Conservation (phyloP, 2,329 filamentous ascomycete genomes). For the Sphaerulina musiva region DNA sequence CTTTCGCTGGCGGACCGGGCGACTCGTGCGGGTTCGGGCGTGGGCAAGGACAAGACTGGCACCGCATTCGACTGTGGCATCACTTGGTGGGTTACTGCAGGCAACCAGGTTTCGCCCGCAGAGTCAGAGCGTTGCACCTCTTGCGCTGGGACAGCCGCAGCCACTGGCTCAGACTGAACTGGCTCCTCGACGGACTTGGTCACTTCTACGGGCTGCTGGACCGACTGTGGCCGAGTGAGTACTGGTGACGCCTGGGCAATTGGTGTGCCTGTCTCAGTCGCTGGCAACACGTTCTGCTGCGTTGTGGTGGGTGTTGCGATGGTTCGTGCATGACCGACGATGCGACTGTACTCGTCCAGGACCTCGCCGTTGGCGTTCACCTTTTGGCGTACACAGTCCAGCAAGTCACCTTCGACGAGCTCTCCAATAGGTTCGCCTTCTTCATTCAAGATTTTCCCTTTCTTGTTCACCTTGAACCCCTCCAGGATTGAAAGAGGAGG, state of each 20-base stretch:
- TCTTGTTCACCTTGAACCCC: constrained; percentile 51
- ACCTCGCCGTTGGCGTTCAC: constrained; percentile 44
- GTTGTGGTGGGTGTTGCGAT: neutral
- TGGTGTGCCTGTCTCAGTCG: neutral
- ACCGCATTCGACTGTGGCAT: neutral
- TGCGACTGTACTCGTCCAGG: constrained; percentile 42
- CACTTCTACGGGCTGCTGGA: neutral
- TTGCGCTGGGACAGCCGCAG: neutral
- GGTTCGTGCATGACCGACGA: constrained; percentile 36
- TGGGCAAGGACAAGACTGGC: neutral
- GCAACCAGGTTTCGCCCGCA: neutral
- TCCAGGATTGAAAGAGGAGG: constrained; percentile 41
- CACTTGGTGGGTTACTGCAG: neutral
- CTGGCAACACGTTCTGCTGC: neutral
- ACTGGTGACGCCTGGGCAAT: too few relatives aligned
- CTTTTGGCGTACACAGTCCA: constrained; percentile 42
- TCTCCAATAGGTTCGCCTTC: constrained; percentile 46
- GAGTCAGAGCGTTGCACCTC: neutral
- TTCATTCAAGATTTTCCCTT: constrained; percentile 44
- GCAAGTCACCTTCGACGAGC: constrained; percentile 41
- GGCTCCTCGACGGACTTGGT: neutral
- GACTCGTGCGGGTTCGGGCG: constrained; percentile 2
- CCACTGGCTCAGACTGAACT: neutral
- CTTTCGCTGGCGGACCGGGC: constrained; percentile 19
- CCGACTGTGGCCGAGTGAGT: neutral